These are phyloP conservation scores for Allantophomopsis cytisporea DNA, from an alignment of 2,329 filamentous ascomycete genomes.

Conservation along the genomic window DNA sequence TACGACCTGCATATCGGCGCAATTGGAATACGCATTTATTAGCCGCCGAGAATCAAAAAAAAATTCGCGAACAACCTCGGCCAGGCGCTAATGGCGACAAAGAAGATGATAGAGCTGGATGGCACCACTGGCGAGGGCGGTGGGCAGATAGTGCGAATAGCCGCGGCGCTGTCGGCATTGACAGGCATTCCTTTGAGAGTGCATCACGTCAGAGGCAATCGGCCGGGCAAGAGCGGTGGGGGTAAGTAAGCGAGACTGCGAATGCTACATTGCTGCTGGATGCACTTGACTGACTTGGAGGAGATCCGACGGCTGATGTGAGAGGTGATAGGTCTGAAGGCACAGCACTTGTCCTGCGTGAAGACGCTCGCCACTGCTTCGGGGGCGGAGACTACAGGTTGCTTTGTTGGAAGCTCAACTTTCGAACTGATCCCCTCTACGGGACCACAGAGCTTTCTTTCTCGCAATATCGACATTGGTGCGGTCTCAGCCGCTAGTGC, in stretches of 20 bases:
- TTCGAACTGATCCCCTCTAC: slow-evolving; percentile 18
- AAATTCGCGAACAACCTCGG: too few species aligned
- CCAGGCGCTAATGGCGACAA: background rate
- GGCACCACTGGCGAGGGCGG: slow-evolving; percentile 47
- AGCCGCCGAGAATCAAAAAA: background rate
- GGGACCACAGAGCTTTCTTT: slow-evolving; percentile 18
- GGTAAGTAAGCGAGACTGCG: slow-evolving; percentile 5
- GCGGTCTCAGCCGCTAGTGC: slow-evolving; percentile 39
- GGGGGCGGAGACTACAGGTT: slow-evolving; percentile 32
- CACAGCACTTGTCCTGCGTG: slow-evolving; percentile 44
- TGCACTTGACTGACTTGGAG: too few species aligned
- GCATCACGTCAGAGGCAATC: slow-evolving; percentile 32
- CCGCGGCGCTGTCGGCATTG: slow-evolving; percentile 40
- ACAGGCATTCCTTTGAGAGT: slow-evolving; percentile 38
- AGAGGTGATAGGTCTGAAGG: slow-evolving; percentile 36
- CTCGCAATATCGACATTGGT: slow-evolving; percentile 32
- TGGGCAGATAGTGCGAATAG: slow-evolving; percentile 44
- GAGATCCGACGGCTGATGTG: too few species aligned
- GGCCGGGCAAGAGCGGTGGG: slow-evolving; percentile 9
- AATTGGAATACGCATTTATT: too few species aligned
- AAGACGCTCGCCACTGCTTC: slow-evolving; percentile 38
- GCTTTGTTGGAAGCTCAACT: slow-evolving; percentile 31
- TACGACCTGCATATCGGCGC: too few species aligned
- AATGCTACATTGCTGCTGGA: background rate
- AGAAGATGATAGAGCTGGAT: slow-evolving; percentile 32